Evolutionary conservation across 2,329 filamentous ascomycete species (phyloP), one percentile per base, ranked within the genome.

Genomic region (Trematosphaeria pertusa): DNA sequence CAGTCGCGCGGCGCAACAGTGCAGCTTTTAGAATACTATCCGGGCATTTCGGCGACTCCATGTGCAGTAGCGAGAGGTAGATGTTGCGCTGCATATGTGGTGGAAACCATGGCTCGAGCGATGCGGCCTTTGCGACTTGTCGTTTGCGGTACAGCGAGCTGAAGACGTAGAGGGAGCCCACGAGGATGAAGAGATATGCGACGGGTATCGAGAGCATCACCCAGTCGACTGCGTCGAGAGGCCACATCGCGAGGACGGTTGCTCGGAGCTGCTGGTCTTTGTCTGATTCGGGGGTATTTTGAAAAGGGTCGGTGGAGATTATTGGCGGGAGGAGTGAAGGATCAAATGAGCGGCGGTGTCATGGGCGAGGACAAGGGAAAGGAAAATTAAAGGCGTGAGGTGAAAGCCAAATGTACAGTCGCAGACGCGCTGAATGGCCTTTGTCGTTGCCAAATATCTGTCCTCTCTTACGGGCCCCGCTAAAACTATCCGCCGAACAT

Each of bases 41-140:
- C 20, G 94, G 93, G 4, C 96, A 80, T 66, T 79, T 76, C 4
- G 81, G 73, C 71, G 92, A 75, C 44, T 87, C 83, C 68, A 94
- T 81, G 75, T 99, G 91, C 40, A 97, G 81, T 31, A 99, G 85
- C 34, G 91, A 91, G 50, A 96, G 84, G 79, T 97, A 99, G 69
- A 99, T 85, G 74, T 99, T 92, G 74, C 93, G 89, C 74, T 94
- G 89, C 40, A 95, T 80, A 72, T 99, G 92, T 41, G 88, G 83
- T 18, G 87, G 87, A 75, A 99, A 99, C 93, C 94, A 99, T 60
- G 93, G 91, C 59, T 89, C 91, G 52, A 99, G 85, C 59, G 89
- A 90, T 43, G 90, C 87, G 63, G 88, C 88, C 76, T 91, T 85
- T 57, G 71, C 64, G 48, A 89, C 87, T 82, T 96, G 94, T 73